Percentiles rank a stretch among this genome's conserved stretches.
Conservation (phyloP, 2,329 filamentous ascomycete genomes). For the Metarhizium humberi region DNA sequence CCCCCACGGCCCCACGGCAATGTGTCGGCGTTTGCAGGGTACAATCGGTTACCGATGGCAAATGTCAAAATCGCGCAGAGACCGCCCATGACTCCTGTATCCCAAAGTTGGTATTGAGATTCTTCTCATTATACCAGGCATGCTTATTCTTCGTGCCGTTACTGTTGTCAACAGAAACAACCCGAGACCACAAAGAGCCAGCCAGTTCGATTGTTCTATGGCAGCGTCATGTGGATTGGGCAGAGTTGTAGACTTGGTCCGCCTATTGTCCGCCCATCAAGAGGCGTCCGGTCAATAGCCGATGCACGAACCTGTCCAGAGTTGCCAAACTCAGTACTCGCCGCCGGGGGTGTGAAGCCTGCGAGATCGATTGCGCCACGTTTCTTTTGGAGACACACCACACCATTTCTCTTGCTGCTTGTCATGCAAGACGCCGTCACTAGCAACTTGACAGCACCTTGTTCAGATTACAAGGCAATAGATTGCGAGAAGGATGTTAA, state of each 20-base stretch:
- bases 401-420: not conserved
- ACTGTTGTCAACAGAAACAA: not conserved
- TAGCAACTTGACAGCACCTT: not conserved
- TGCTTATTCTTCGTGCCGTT: not conserved
- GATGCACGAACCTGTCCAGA: not conserved
- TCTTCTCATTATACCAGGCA: not conserved
- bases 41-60: not conserved
- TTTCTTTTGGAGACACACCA: not conserved
- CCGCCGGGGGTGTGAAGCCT: not conserved
- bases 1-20: not conserved
- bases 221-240: not conserved
- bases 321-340: not conserved
- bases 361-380: not conserved
- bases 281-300: not conserved
- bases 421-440: not conserved
- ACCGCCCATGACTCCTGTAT: not conserved
- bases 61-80: not conserved
- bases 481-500: not conserved
- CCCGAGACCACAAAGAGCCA: not conserved
- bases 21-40: not conserved
- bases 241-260: too few species aligned
- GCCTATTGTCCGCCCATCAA: not conserved
- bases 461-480: not conserved
- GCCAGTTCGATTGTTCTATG: not conserved
- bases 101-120: not conserved